Percentiles rank a stretch among this genome's conserved stretches.
These are phyloP conservation scores for Volvariella volvacea DNA, from an alignment of 1,284 basidiomycete species.

Conservation along the genomic window DNA sequence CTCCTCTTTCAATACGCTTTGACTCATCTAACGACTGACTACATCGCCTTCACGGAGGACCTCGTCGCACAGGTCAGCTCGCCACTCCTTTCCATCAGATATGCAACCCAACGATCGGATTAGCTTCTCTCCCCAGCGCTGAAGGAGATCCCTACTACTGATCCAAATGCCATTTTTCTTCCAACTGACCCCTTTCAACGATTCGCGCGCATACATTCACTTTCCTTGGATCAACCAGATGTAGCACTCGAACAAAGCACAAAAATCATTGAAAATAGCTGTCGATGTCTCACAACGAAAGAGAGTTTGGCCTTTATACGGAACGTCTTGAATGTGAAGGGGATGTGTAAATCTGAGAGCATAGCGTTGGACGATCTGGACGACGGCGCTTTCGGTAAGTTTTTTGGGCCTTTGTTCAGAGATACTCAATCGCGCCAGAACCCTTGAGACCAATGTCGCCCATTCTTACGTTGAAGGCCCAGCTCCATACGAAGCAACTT, in stretches of 20 bases:
- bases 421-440: not conserved
- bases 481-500: not conserved
- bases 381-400: no score
- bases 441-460: not conserved
- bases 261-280: no score
- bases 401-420: no score
- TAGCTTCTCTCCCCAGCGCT: conserved; percentile 41
- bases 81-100: not conserved
- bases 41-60: conserved; percentile 46
- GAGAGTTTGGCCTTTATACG: no score
- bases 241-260: no score
- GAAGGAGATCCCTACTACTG: conserved; percentile 34
- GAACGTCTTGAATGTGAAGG: no score
- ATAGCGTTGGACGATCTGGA: no score
- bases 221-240: not conserved
- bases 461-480: not conserved
- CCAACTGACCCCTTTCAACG: conserved; percentile 2
- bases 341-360: no score
- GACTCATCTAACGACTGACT: conserved; percentile 47
- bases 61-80: conserved; percentile 38
- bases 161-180: conserved; percentile 25
- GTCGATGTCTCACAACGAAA: no score
- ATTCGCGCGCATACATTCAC: conserved; percentile 6
- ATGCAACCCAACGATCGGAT: not conserved
- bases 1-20: conserved; percentile 47